Evolutionary conservation across 2,329 filamentous ascomycete species (phyloP), one percentile per base, ranked within the genome.

Genomic region (Paramyrothecium sp.): DNA sequence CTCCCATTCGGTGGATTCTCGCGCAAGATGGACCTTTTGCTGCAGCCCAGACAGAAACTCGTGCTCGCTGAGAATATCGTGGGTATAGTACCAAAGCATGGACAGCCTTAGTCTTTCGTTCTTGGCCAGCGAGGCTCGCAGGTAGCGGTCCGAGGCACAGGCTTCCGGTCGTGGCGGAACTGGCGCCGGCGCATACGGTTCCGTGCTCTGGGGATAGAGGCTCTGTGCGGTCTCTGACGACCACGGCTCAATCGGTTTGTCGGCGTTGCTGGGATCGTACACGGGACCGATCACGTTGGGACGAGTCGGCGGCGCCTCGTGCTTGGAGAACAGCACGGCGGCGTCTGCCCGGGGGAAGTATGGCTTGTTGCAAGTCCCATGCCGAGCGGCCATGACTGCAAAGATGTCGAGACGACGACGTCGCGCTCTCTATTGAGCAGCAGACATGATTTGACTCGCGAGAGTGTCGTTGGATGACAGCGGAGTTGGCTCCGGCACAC

Each of bases 51-150:
- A 69, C 17, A 79, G 64, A 38, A 80, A 66, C 38, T 78, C 75
- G 7, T 59, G 59, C 54, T 80, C 75, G 8, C 74, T 62, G 12
- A 74, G 61, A 10, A 77, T 66, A 3, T 71, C 71, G 26, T 68
- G 67, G 1, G 76, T 76, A 34, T 79, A 78, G 56, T 80, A 81
- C 69, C 73, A 81, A 1, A 78, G 62, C 70, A 72, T 72, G 0
- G 69, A 70, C 38, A 71, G 44, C 38, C 69, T 56, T 7, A 72
- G 57, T 7, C 70, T 58, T 54, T 72, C 69, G 26, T 72, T 66
- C 53, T 59, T 62, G 33, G 69, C 62, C 19, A 72, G 46, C 7
- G 47, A 56, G 13, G 62, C 53, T 2, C 67, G 66, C 8, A 66
- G 55, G 54, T 71, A 71, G 33, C 54, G 57, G 20, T 56, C 57